Evolutionary conservation across 2,329 filamentous ascomycete genomes (phyloP), one percentile per base, ranked within the genome.

Genomic region (Thermoascus crustaceus): DNA sequence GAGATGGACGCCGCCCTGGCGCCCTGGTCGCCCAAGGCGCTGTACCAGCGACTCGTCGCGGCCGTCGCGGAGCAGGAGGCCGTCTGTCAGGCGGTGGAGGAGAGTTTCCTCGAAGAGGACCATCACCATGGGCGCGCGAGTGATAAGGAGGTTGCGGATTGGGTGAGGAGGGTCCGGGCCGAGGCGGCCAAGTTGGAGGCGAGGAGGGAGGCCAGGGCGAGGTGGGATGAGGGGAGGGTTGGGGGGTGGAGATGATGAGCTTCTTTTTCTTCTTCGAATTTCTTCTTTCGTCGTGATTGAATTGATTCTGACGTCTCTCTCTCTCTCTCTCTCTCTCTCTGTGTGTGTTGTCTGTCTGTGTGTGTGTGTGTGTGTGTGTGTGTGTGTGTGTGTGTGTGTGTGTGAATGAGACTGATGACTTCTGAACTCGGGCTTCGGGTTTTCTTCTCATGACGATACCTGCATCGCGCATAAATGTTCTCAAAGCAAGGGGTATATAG

Each of bases 171-270:
- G 50, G 83, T 94, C 45, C 73, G 86, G 47, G 87, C 89, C 48
- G 84, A 83, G 7, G 84, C 80, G 55, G 82, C 83, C 48, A 66
- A 82, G 38, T 80, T 81, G 42, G 93, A 91, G 53, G 68, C 88
- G 35, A 73, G 91, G 39, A 78, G 81, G 53, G 91, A 96, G 67
- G 76, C 85, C 46, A 94, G 88, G 61, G 83, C 87, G 52, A 74
- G 91, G 49, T 96, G 91, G 91, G 91, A 96, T 57, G 89, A 96
- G 63, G 87, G 89, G 16, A 73, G 89, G 47, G 89, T 96, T 21
- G 89, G 89, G 7, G 91, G 91, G 1, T 96, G 91, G 91, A 76
- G 89, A 53, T 89, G 67, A 77, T 33, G 19, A 4, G 10, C 9
- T 4, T n/a, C 20, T 14, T 32, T 16, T 32, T 19, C n/a, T n/a